Conservation (phyloP, 495 filamentous ascomycete species). For the Sabuloglossum arenarium region DNA sequence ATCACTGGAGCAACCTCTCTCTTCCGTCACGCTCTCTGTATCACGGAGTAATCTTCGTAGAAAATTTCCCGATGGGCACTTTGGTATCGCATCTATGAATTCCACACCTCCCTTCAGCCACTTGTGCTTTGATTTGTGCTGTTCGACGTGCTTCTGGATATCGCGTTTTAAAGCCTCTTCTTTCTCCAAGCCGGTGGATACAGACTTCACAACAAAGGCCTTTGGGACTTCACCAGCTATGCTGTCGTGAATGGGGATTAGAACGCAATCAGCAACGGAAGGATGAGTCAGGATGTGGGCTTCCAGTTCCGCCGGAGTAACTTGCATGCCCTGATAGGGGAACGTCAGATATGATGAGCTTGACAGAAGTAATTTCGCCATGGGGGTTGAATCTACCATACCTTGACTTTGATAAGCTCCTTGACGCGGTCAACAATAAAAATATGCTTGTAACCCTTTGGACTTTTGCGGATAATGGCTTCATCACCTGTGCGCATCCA, state of each 20-base stretch:
- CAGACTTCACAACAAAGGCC: constrained; percentile 62
- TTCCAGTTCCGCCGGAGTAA: constrained; percentile 81
- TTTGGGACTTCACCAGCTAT: constrained; percentile 67
- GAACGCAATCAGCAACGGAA: constrained; percentile 60
- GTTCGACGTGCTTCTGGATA: constrained; percentile 56
- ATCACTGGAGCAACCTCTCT: neutral
- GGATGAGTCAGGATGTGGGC: constrained; percentile 71
- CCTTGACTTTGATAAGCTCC: constrained; percentile 89
- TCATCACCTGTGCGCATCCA: constrained; percentile 84
- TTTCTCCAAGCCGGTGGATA: constrained; percentile 34
- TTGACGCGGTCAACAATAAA: constrained; percentile 80
- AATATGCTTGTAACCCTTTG: constrained; percentile 51
- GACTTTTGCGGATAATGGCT: constrained; percentile 41
- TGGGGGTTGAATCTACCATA: constrained; percentile 16
- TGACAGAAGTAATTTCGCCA: neutral
- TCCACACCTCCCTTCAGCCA: constrained; percentile 71
- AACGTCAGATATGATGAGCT: neutral
- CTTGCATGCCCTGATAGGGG: constrained; percentile 50
- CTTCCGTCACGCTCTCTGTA: neutral
- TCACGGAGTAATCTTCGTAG: constrained; percentile 62
- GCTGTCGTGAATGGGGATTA: constrained; percentile 49
- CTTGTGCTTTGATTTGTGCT: constrained; percentile 74
- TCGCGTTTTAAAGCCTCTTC: constrained; percentile 36
- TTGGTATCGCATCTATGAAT: constrained; percentile 59
- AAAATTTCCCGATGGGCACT: constrained; percentile 89